These are phyloP conservation scores for Agrocybe praecox DNA, from an alignment of 768 basidiomycete species.

Conservation along the genomic window DNA sequence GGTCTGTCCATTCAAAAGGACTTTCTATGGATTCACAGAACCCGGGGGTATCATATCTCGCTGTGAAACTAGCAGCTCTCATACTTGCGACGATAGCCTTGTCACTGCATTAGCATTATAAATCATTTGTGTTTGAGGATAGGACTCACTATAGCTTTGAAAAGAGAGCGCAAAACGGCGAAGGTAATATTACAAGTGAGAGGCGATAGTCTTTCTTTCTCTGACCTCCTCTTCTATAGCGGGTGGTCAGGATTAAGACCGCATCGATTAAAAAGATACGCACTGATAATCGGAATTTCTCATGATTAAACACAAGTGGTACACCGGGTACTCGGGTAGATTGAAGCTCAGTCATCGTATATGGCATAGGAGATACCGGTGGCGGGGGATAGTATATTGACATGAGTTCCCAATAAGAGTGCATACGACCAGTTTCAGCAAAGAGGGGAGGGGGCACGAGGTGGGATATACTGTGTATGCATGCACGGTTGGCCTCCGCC, in stretches of 20 bases:
- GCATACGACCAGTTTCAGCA: conserved; percentile 19
- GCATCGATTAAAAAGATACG: background rate
- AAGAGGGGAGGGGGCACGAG: conserved; percentile 36
- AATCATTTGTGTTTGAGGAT: background rate
- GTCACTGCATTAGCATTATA: background rate
- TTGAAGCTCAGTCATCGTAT: background rate
- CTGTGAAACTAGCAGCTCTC: conserved; percentile 26
- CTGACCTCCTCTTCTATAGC: background rate
- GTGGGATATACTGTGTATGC: conserved; percentile 29
- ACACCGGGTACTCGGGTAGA: background rate
- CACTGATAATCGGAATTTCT: background rate
- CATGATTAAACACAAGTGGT: background rate
- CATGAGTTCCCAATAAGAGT: conserved; percentile 16
- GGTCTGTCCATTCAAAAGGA: conserved; percentile 51
- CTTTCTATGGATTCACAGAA: conserved; percentile 35
- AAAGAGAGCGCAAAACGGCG: background rate
- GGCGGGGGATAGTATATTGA: background rate
- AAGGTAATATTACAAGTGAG: background rate
- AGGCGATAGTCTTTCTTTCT: background rate
- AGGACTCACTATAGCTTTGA: background rate
- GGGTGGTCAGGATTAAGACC: background rate
- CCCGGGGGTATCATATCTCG: conserved; percentile 38
- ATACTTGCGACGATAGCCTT: conserved; percentile 6
- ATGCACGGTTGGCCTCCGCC: conserved; percentile 36
- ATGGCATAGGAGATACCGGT: background rate